Percentiles rank a stretch among this genome's conserved stretches.
These are phyloP conservation scores for Zymoseptoria brevis DNA, from an alignment of 2,329 filamentous ascomycete genomes.

Conservation along the genomic window DNA sequence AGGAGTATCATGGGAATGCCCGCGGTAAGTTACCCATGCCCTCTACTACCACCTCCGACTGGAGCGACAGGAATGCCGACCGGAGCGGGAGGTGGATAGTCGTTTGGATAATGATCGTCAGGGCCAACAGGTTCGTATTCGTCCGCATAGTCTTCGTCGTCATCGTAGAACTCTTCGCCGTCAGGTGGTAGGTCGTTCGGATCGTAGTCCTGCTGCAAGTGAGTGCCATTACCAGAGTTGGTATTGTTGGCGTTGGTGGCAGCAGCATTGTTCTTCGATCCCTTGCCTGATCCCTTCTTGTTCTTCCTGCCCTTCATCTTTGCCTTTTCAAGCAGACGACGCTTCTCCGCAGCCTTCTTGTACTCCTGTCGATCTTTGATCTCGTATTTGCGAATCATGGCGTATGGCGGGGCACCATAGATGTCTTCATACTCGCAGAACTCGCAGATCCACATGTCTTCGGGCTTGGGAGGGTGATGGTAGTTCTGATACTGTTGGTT, in stretches of 20 bases:
- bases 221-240: slow-evolving; percentile 11
- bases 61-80: slow-evolving; percentile 12
- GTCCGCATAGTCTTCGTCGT: slow-evolving; percentile 24
- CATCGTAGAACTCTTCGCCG: slow-evolving; percentile 28
- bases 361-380: slow-evolving; percentile 83
- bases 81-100: slow-evolving; percentile 21
- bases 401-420: slow-evolving; percentile 77
- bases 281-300: slow-evolving; percentile 68
- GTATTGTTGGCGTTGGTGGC: slow-evolving; percentile 11
- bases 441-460: slow-evolving; percentile 90
- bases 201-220: slow-evolving; percentile 21
- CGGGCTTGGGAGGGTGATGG: slow-evolving; percentile 59
- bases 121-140: slow-evolving; percentile 23
- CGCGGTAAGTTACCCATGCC: slow-evolving; percentile 15
- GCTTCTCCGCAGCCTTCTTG: slow-evolving; percentile 77
- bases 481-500: slow-evolving; percentile 70
- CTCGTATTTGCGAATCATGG: slow-evolving; percentile 85
- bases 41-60: slow-evolving; percentile 8
- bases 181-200: slow-evolving; percentile 23
- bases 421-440: slow-evolving; percentile 98
- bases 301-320: slow-evolving; percentile 88
- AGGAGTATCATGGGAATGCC: slow-evolving; percentile 5
- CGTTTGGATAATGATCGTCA: slow-evolving; percentile 19
- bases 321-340: slow-evolving; percentile 78
- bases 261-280: slow-evolving; percentile 18